Evolutionary conservation across 306 rosid genomes (phyloP).

Genomic region (Cyclanthera cordifolia): DNA sequence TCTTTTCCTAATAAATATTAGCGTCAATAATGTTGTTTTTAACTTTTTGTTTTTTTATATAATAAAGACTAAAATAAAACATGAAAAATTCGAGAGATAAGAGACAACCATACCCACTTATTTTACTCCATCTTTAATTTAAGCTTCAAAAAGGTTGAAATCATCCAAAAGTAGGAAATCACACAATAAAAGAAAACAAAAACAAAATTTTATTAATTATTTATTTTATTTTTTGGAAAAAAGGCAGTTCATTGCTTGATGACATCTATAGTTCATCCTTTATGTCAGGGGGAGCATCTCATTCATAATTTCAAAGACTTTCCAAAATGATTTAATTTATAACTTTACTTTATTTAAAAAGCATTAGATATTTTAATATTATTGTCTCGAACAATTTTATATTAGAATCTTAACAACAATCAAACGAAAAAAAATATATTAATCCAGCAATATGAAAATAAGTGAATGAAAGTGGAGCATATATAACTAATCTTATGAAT

Average conservation of each 20-base stretch:
- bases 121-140: not conserved
- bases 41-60: too few relatives aligned
- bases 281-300: not conserved
- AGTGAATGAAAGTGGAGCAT: not conserved
- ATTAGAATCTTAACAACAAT: not conserved
- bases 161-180: not conserved
- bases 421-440: not conserved
- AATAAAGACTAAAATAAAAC: not conserved
- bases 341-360: slow-evolving; percentile 1
- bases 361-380: not conserved
- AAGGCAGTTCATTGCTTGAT: not conserved
- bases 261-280: slow-evolving; percentile 1
- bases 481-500: too few relatives aligned
- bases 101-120: not conserved
- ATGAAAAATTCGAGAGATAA: not conserved
- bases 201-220: not conserved
- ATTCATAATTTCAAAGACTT: not conserved
- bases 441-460: not conserved
- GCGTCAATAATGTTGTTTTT: too few relatives aligned
- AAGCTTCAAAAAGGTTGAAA: not conserved
- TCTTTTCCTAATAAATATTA: too few relatives aligned
- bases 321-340: not conserved
- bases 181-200: not conserved
- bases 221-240: not conserved
- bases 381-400: not conserved